Base-by-base conservation (phyloP, 2,329 filamentous ascomycete genomes). In the Pseudocercospora crystallina region DNA sequence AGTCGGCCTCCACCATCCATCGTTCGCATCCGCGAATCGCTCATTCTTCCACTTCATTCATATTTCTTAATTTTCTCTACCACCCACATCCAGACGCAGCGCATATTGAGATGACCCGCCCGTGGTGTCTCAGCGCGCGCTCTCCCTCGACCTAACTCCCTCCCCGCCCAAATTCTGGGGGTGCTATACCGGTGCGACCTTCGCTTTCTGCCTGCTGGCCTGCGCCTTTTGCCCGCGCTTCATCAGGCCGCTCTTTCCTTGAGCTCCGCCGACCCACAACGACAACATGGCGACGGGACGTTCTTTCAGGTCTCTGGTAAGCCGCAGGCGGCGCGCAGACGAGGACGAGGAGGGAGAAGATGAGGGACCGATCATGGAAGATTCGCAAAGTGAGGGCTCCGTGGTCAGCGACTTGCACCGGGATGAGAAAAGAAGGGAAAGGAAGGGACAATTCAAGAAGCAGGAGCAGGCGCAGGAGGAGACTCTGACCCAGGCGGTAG, bases 331-430 rank as follows among this genome's bases (percentile, higher is more conserved):
- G 68, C 81, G 84, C 61, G 78, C 83, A 59, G 83, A 84, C 69
- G 84, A 88, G 64, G 85, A 88, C 67, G 84, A 80, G 61, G 85
- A 87, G 62, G 85, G 87, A 59, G 84, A 87, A 43, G 70, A 74
- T 57, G 66, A 64, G 34, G 61, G 79, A 53, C 73, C 73, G 44
- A 79, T 79, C 49, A 78, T 80, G 43, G 81, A 83, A 59, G 82
- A 85, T 65, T 85, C 82, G 35, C 71, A 83, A 69, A 85, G 81
- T 66, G 83, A 85, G 65, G 77, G 74, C 33, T 84, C 82, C 10
- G 70, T 75, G 15, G 73, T 77, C 56, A 84, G 76, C 60, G 79
- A 82, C 54, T 73, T 73, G 39, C 80, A 82, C 44, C 79, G 80
- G 49, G 78, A 83, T 56, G 80, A 76, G 49, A 58, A 58, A 54